Evolutionary conservation across 2,329 filamentous ascomycete genomes (phyloP).

Genomic region (Hypoxylon sp.): DNA sequence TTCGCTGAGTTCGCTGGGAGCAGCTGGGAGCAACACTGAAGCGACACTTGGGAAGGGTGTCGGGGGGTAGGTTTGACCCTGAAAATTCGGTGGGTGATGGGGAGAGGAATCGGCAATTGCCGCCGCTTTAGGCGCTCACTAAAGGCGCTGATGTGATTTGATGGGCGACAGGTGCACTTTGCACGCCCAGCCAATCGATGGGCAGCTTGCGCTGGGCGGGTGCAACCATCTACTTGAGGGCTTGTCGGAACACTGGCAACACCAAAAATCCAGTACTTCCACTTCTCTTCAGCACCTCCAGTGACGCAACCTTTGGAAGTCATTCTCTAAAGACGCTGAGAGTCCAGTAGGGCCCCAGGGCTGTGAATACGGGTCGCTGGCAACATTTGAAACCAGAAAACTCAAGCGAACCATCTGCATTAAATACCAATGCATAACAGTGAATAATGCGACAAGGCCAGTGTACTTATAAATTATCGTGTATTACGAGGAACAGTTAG

Average conservation of each 20-base stretch:
- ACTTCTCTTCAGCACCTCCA: slow-evolving; percentile 32
- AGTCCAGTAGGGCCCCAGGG: slow-evolving; percentile 24
- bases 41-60: slow-evolving; percentile 30
- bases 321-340: slow-evolving; percentile 39
- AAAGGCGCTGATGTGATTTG: slow-evolving; percentile 48
- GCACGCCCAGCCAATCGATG: slow-evolving; percentile 49
- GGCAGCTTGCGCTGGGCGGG: slow-evolving; percentile 42
- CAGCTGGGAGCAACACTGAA: slow-evolving; percentile 28
- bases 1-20: slow-evolving; percentile 21
- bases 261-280: slow-evolving; percentile 42
- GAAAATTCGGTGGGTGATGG: slow-evolving; percentile 46
- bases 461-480: slow-evolving; percentile 10
- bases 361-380: not conserved
- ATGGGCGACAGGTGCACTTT: slow-evolving; percentile 42
- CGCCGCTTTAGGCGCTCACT: slow-evolving; percentile 50
- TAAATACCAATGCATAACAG: slow-evolving; percentile 3
- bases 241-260: slow-evolving; percentile 41
- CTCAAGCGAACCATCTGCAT: slow-evolving; percentile 13
- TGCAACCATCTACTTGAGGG: slow-evolving; percentile 49
- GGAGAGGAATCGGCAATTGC: slow-evolving; percentile 49
- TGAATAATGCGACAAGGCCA: slow-evolving; percentile 6
- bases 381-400: slow-evolving; percentile 32
- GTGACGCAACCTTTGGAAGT: slow-evolving; percentile 41
- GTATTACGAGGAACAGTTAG: slow-evolving; percentile 17
- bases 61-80: slow-evolving; percentile 53